Evolutionary conservation across 2,329 filamentous ascomycete genomes (phyloP), one percentile per base, ranked within the genome.

Genomic region (Gnomoniopsis smithogilvyi): DNA sequence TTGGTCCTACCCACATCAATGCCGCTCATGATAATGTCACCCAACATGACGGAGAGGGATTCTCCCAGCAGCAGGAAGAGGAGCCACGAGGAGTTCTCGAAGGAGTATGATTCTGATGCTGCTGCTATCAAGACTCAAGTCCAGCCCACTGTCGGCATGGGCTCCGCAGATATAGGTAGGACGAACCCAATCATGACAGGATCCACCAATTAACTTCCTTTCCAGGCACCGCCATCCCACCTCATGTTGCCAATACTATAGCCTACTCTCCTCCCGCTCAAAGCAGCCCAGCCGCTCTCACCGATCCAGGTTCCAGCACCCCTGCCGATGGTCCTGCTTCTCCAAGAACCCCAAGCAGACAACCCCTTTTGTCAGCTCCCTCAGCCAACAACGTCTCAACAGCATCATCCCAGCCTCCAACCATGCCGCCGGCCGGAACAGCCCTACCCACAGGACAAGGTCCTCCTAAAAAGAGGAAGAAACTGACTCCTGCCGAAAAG

Each of bases 11-110:
- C 38, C 36, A 54, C 45, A 58, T 62, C 68, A 61, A 83, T 82
- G 80, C 76, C 81, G 67, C 71, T 83, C 26, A 70, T 75, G 48
- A 72, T 75, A 55, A 72, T 81, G 67, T 78, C 80, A 19, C 69
- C 74, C 14, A 82, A 83, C 62, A 73, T 80, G 33, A 74, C 76
- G 67, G 77, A 80, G 65, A 69, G 73, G 24, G 77, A 80, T 53
- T 64, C 69, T 21, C 69, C 69, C 30, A 69, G 26, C 56, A 54
- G 71, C 51, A 73, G 75, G 54, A 83, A 83, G 68, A 71, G 79
- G 60, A 76, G 70, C 46, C 78, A 80, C 63, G 73, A 78, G 45
- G 76, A 80, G 34, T 82, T 74, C 61, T 64, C 74, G 2, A 72
- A 68, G 24, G 51, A 68, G 30, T 51, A 54, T 30, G 30, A 59